Evolutionary conservation across 2,329 filamentous ascomycete species (phyloP).

Genomic region (Colletotrichum tanaceti): DNA sequence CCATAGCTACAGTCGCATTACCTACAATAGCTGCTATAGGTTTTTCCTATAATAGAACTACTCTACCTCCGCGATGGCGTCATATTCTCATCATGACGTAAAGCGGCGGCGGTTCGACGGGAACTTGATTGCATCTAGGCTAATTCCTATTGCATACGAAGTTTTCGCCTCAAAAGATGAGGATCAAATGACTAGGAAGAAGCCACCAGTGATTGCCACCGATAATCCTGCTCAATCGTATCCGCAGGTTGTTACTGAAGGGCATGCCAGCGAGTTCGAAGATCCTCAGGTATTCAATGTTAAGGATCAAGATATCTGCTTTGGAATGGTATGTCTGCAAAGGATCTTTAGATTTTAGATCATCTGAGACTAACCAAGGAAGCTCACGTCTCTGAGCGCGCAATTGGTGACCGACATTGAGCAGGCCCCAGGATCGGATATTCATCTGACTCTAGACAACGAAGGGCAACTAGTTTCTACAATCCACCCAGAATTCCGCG

Average conservation of each 20-base stretch:
- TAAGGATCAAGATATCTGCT: neutral
- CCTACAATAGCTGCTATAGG: no score
- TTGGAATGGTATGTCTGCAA: neutral
- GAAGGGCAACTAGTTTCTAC: neutral
- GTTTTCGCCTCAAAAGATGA: neutral
- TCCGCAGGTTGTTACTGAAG: neutral
- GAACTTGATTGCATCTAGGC: rapidly evolving
- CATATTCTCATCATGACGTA: neutral
- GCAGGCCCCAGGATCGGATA: rapidly evolving
- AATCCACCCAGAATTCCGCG: neutral
- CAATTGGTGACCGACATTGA: neutral
- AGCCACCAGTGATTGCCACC: neutral
- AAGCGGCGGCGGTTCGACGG: neutral
- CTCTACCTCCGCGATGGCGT: neutral
- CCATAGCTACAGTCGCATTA: no score
- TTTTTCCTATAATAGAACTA: no score
- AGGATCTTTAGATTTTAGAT: no score
- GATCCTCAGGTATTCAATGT: neutral
- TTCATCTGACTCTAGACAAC: neutral
- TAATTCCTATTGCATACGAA: neutral
- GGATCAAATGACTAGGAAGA: neutral
- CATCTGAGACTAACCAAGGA: neutral
- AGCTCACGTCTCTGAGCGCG: neutral
- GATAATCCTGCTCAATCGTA: neutral
- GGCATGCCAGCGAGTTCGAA: neutral